Base-by-base conservation (phyloP, 1,284 basidiomycete species). In the Moesziomyces sp. region DNA sequence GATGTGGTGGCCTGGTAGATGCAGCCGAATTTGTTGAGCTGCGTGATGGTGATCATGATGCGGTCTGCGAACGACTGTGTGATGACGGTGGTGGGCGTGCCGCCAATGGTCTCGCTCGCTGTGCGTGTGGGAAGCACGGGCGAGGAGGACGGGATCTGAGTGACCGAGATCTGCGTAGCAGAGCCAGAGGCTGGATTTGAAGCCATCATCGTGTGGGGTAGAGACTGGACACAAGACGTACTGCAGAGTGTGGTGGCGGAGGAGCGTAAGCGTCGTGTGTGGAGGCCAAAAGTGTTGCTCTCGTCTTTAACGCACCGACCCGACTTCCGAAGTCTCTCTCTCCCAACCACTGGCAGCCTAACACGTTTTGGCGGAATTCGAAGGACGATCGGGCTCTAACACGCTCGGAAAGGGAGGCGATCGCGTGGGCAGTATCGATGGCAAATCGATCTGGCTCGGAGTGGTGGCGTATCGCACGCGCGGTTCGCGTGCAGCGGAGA, bases 21-120 rank as follows among this genome's bases (percentile, higher is more conserved):
- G 21, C 58, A 63, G 2, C 78, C 78, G 35, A 79, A 64, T 44
- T 71, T 73, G 21, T 54, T 51, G 16, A 79, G 58, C 47, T 80
- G 77, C 0, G 74, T 79, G 48, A 79, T 55, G 52, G 71, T 63
- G 56, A 79, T 64, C 19, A 79, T 57, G 46, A 76, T 61, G 0
- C 74, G 70, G 53, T 80, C 77, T 33, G 63, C 44, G 45, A 73
- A 79, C 14, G 57, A 52, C 54, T 77, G 71, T 1, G 53, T 18
- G 30, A 79, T 59, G 35, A 79, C 51, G 23, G 72, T 61, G 33
- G 77, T 80, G 26, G 35, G 4, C 0, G 43, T 33, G 16, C 55
- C 62, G 6, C 19, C 21, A 23, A 77, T 48, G 54, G 38, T 42
- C 3, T 24, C 21, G 11, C 56, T 60, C 19, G 35, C 14, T 4